Evolutionary conservation across 2,329 filamentous ascomycete genomes (phyloP), one percentile per base, ranked within the genome.

Genomic region (Helotiales sp.): DNA sequence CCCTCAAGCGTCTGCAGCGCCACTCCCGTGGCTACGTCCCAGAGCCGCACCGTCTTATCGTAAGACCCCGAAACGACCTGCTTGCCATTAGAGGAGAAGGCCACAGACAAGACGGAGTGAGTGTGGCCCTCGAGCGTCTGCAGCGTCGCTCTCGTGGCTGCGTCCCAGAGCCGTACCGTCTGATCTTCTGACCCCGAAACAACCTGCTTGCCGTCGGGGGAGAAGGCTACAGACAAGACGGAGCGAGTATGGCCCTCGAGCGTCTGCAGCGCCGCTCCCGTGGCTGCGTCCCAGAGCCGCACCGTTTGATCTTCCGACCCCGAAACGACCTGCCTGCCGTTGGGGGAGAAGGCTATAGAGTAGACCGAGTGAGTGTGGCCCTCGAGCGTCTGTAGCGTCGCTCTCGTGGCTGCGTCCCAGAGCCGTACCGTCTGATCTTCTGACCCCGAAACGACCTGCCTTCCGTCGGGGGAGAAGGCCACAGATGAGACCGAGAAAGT

Each of bases 231-330:
- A n/a, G 24, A 61, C 1, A 3, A 49, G 5, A 61, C 40, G 13
- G 1, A 45, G 58, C 22, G 10, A 4, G 26, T 4, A 22, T 50
- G 59, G 28, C 59, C 43, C 24, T 61, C 15, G 40, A 60, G 37
- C 20, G 20, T 45, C 43, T 63, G 47, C 26, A 54, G 60, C 22
- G 30, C n/a, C 30, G 62, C 54, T n/a, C 40, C 17, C 6, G 52
- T 69, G 7, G 49, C 60, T 2, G 59, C 49, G 40, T 70, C 65
- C 68, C 65, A 68, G 45, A 70, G 52, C 52, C 28, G 34, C n/a
- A 55, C 43, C 32, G 34, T 43, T 3, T 45, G 6, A 43, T 70
- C 62, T n/a, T 28, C 34, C 32, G 20, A 61, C 43, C 17, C 43
- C 11, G 28, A 30, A 5, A 28, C 63, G 24, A 24, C 49, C 28